A percentile compares a stretch with the other conserved stretches of the same genome.
These are phyloP conservation scores for Atalantia buxifolia DNA, from an alignment of 345 rosid genomes.

Conservation along the genomic window DNA sequence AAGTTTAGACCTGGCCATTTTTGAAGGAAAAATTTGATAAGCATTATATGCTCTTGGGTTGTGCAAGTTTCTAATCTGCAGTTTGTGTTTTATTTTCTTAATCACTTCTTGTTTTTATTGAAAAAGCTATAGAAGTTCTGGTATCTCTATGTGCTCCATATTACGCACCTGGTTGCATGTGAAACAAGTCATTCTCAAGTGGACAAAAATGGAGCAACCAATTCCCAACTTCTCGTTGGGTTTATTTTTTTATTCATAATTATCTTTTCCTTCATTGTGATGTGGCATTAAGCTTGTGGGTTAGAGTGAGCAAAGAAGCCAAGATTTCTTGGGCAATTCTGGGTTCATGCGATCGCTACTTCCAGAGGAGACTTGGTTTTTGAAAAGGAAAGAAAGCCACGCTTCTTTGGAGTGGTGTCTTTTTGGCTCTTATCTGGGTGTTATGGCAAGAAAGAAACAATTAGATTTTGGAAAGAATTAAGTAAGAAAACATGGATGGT, in stretches of 20 bases:
- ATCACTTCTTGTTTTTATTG: too few species aligned
- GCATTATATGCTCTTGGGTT: too few species aligned
- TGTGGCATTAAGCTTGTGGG: neutral
- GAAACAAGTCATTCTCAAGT: too few species aligned
- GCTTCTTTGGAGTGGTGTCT: neutral
- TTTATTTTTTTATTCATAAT: neutral
- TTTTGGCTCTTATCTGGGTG: neutral
- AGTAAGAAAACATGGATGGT: neutral
- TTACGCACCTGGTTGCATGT: too few species aligned
- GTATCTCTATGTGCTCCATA: too few species aligned
- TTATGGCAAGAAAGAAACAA: neutral
- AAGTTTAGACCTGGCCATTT: too few species aligned
- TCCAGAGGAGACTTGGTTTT: neutral
- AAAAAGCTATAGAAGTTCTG: too few species aligned
- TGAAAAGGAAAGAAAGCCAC: neutral
- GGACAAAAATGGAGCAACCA: too few species aligned
- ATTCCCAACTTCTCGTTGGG: too few species aligned
- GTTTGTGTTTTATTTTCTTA: too few species aligned
- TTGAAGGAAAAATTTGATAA: too few species aligned
- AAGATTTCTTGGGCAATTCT: neutral
- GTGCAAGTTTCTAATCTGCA: too few species aligned
- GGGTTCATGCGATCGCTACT: neutral
- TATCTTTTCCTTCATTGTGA: neutral
- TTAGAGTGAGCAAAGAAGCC: neutral
- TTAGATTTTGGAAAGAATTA: neutral